phyloP scores from a whole-genome alignment of 176 grass and related monocot genomes.

The Dactylis glomerata region DNA sequence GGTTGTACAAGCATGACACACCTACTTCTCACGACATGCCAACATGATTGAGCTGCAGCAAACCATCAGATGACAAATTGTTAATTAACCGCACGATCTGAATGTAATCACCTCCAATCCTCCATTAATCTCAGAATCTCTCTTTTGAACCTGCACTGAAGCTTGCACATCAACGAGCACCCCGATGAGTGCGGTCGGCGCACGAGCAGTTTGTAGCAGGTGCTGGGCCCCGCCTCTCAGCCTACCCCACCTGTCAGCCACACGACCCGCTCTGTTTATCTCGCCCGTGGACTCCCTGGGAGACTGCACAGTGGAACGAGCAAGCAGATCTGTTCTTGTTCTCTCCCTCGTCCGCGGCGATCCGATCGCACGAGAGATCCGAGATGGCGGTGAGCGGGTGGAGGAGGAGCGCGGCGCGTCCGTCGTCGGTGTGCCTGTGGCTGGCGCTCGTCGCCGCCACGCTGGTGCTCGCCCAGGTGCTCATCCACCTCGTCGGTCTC shows the following conservation, averaged over 20 bases:
- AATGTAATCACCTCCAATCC: background rate
- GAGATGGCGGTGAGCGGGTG: constrained; percentile 41
- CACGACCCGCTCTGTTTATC: background rate
- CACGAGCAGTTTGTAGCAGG: background rate
- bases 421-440: constrained; percentile 47
- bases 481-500: constrained; percentile 53
- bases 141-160: background rate
- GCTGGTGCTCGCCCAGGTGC: constrained; percentile 84
- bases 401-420: constrained; percentile 28
- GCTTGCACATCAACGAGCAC: background rate
- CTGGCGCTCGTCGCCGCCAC: constrained; percentile 52
- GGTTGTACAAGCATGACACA: background rate
- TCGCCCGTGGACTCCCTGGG: background rate
- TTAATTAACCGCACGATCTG: background rate
- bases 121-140: background rate
- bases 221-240: fast-evolving
- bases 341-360: constrained; percentile 10
- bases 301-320: background rate
- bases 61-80: background rate
- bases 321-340: constrained; percentile 14
- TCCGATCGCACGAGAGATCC: constrained; percentile 12
- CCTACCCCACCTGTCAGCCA: constrained; percentile 22
- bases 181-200: background rate
- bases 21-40: background rate
- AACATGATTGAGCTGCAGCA: background rate